Percentiles rank a stretch among this genome's conserved stretches.
These are phyloP conservation scores for Cladosporium phlei DNA, from an alignment of 2,329 filamentous ascomycete species.

Conservation along the genomic window DNA sequence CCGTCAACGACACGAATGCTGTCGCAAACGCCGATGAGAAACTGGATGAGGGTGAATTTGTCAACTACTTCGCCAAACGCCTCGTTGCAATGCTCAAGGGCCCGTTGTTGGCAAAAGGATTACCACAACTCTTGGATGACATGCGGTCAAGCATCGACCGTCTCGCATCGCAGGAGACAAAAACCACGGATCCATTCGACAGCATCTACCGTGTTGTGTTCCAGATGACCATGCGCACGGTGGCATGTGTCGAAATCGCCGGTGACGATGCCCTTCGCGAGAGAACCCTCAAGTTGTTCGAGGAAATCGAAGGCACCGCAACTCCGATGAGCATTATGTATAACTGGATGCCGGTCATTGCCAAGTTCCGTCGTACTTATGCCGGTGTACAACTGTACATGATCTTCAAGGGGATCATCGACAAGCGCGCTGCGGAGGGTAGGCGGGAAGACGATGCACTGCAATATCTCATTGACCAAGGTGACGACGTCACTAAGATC, in stretches of 20 bases:
- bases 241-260: slow-evolving; percentile 52
- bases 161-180: slow-evolving; percentile 32
- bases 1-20: slow-evolving; percentile 26
- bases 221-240: slow-evolving; percentile 53
- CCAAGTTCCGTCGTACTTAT: slow-evolving; percentile 41
- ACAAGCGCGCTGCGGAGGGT: slow-evolving; percentile 41
- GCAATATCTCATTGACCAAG: slow-evolving; percentile 51
- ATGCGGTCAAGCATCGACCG: slow-evolving; percentile 35
- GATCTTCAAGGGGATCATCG: slow-evolving; percentile 46
- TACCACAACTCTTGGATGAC: slow-evolving; percentile 44
- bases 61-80: slow-evolving; percentile 24
- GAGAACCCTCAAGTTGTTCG: slow-evolving; percentile 44
- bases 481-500: slow-evolving; percentile 42
- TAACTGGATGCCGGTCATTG: slow-evolving; percentile 47
- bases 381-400: slow-evolving; percentile 46
- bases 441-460: slow-evolving; percentile 47
- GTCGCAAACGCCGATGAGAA: slow-evolving; percentile 9
- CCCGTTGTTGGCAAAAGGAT: slow-evolving; percentile 22
- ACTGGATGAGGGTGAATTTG: slow-evolving; percentile 18
- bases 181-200: slow-evolving; percentile 51
- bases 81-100: slow-evolving; percentile 28
- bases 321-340: slow-evolving; percentile 49
- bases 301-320: slow-evolving; percentile 42
- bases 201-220: slow-evolving; percentile 51
- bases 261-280: slow-evolving; percentile 40